Evolutionary conservation across 2,329 filamentous ascomycete species (phyloP).

Genomic region (Colletotrichum spinosum): DNA sequence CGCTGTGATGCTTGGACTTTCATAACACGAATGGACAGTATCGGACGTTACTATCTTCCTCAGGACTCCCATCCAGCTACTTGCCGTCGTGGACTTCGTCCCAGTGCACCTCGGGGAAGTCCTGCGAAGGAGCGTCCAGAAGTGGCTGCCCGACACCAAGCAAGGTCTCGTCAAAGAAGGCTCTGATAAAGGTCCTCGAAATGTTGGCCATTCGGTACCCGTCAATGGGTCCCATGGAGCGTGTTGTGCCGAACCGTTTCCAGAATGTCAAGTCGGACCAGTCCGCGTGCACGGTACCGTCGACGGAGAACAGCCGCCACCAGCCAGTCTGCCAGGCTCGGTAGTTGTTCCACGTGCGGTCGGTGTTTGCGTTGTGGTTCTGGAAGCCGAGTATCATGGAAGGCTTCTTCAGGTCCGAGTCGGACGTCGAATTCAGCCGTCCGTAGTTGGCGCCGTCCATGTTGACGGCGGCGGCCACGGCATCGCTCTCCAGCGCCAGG

Average conservation of each 20-base stretch:
- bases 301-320: constrained; percentile 32
- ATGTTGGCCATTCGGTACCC: constrained; percentile 32
- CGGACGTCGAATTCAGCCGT: constrained; percentile 28
- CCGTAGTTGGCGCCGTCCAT: constrained; percentile 39
- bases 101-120: constrained; percentile 27
- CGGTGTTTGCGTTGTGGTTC: constrained; percentile 33
- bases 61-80: neutral
- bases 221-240: constrained; percentile 21
- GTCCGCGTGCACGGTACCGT: constrained; percentile 28
- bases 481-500: constrained; percentile 31
- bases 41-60: too few relatives aligned
- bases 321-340: constrained; percentile 32
- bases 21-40: too few relatives aligned
- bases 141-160: constrained; percentile 5
- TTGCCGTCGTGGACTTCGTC: constrained; percentile 8
- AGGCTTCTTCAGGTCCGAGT: constrained; percentile 40
- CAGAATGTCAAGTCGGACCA: constrained; percentile 32
- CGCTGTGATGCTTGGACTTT: too few relatives aligned
- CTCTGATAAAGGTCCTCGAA: constrained; percentile 24
- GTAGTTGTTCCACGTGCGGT: constrained; percentile 30
- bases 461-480: constrained; percentile 40
- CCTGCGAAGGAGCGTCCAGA: constrained; percentile 22
- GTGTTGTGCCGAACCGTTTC: constrained; percentile 31
- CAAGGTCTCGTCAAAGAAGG: constrained; percentile 33
- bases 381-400: constrained; percentile 40